phyloP scores from a whole-genome alignment of 495 filamentous ascomycete genomes.

The Immersiella caudata region DNA sequence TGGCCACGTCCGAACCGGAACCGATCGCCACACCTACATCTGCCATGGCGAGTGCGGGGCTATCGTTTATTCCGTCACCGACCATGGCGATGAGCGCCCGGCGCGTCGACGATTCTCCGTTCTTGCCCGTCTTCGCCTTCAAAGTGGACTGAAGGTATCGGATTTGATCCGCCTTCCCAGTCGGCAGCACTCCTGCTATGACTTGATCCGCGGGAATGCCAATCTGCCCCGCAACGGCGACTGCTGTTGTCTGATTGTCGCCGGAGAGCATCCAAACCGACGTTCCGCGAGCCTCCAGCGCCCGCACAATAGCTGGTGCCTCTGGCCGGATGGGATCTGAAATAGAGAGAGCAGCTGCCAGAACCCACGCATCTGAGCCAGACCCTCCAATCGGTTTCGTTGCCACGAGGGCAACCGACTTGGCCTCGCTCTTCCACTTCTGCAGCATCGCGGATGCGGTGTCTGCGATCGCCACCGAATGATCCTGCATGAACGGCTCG shows the following conservation, averaged over 20 bases:
- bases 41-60: constrained; percentile 76
- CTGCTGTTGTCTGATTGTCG: constrained; percentile 74
- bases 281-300: constrained; percentile 67
- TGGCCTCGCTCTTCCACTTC: constrained; percentile 69
- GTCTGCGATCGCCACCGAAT: constrained; percentile 37
- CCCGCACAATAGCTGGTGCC: constrained; percentile 63
- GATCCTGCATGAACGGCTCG: constrained; percentile 67
- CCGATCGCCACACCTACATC: constrained; percentile 86
- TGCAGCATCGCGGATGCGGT: constrained; percentile 52
- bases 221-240: constrained; percentile 72
- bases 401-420: constrained; percentile 73
- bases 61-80: constrained; percentile 90
- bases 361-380: constrained; percentile 33
- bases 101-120: constrained; percentile 31
- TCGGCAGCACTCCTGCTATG: constrained; percentile 84
- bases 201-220: constrained; percentile 76
- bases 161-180: constrained; percentile 85
- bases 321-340: constrained; percentile 81
- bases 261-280: constrained; percentile 92
- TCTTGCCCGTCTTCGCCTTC: constrained; percentile 38
- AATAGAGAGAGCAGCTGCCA: constrained; percentile 59
- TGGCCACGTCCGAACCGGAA: constrained; percentile 82
- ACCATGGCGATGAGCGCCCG: constrained; percentile 57
- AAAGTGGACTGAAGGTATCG: constrained; percentile 69
- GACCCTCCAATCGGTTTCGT: constrained; percentile 31